phyloP scores from a whole-genome alignment of 202 grass and related monocot genomes.

The Panicum virgatum region DNA sequence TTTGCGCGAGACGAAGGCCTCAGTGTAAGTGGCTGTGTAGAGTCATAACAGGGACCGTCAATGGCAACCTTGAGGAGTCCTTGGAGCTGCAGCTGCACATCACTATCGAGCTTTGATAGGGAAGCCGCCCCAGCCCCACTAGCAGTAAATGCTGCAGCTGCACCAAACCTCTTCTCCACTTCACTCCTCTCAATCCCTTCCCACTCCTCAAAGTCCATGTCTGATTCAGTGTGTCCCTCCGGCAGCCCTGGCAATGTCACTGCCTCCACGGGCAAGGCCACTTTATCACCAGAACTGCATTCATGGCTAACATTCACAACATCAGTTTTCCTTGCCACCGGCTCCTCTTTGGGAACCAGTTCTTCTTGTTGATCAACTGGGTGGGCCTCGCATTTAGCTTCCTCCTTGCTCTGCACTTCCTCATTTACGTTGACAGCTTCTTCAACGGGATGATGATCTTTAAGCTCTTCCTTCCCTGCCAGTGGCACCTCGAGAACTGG shows the following conservation, averaged over 20 bases:
- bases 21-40: constrained; percentile 62
- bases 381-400: constrained; percentile 20
- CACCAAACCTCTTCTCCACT: constrained; percentile 68
- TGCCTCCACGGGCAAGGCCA: constrained; percentile 27
- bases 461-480: constrained; percentile 4
- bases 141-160: constrained; percentile 57
- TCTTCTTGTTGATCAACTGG: constrained; percentile 33
- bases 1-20: constrained; percentile 80
- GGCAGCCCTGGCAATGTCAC: constrained; percentile 31
- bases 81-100: constrained; percentile 69
- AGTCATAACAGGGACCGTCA: constrained; percentile 85
- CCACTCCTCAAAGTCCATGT: constrained; percentile 68
- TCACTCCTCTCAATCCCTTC: constrained; percentile 96
- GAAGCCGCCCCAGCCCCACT: constrained; percentile 48
- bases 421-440: neutral
- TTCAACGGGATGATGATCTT: neutral
- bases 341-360: constrained; percentile 12
- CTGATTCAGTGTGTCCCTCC: constrained; percentile 21
- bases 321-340: neutral
- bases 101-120: constrained; percentile 59
- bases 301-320: constrained; percentile 18
- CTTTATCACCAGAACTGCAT: constrained; percentile 27
- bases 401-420: constrained; percentile 20
- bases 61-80: constrained; percentile 83
- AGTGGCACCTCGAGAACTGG: constrained; percentile 3